These are phyloP conservation scores for Globisporangium recalcitrans DNA, from an alignment of 352 stramenopile species.

Conservation along the genomic window DNA sequence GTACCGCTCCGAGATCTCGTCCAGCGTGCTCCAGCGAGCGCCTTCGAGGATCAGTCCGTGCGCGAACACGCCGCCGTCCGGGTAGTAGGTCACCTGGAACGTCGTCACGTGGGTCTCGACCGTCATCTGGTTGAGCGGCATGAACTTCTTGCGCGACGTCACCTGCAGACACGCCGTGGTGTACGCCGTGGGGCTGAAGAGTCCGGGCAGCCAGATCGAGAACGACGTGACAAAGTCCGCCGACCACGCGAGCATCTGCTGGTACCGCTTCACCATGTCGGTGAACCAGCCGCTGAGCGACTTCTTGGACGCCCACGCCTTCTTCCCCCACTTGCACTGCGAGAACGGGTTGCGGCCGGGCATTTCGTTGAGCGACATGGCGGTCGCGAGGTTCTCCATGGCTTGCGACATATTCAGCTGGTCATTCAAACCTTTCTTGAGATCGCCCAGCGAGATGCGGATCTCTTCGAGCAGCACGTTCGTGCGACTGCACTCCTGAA, in stretches of 20 bases:
- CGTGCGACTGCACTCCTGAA: constrained; percentile 95
- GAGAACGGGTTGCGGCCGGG: constrained; percentile 93
- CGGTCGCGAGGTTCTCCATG: constrained; percentile 92
- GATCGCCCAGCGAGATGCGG: constrained; percentile 83
- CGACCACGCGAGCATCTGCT: constrained; percentile 88
- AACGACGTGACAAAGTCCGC: constrained; percentile 89
- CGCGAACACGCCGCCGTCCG: constrained; percentile 91
- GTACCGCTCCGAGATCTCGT: constrained; percentile 89
- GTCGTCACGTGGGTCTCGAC: constrained; percentile 95
- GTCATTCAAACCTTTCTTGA: constrained; percentile 95
- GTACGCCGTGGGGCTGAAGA: constrained; percentile 96
- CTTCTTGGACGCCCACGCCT: constrained; percentile 94
- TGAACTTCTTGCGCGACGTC: constrained; percentile 88
- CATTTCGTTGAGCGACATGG: constrained; percentile 92
- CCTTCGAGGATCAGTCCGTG: constrained; percentile 96
- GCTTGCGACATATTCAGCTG: constrained; percentile 94
- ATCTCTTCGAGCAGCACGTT: constrained; percentile 92
- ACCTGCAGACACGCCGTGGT: constrained; percentile 95
- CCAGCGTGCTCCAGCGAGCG: constrained; percentile 86
- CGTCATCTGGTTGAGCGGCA: constrained; percentile 95
- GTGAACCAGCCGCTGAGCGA: constrained; percentile 88
- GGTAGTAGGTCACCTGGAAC: constrained; percentile 83
- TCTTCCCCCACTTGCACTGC: constrained; percentile 94
- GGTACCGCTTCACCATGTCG: constrained; percentile 91
- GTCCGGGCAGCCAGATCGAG: constrained; percentile 93